A percentile compares a stretch with the other conserved stretches of the same genome.
These are phyloP conservation scores for Diutina rugosa DNA, from an alignment of 1,139 yeast genomes.

Conservation along the genomic window DNA sequence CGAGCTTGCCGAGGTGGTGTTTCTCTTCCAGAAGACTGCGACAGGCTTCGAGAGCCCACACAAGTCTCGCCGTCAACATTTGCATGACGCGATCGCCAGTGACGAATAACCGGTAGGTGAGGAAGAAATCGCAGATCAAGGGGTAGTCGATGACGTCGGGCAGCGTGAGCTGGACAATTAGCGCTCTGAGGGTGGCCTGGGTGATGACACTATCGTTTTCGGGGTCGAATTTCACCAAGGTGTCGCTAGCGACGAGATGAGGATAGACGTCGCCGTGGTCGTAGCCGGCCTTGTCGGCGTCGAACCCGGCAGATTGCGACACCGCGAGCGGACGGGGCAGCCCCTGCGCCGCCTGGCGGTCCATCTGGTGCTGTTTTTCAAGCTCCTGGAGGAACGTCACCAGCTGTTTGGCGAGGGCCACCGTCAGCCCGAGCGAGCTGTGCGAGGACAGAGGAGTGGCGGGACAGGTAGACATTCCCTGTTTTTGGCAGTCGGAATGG, in stretches of 20 bases:
- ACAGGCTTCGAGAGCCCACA: constrained; percentile 54
- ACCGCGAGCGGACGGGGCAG: background rate
- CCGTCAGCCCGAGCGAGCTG: background rate
- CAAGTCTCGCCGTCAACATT: constrained; percentile 48
- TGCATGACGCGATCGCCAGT: constrained; percentile 44
- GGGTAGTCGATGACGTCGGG: constrained; percentile 72
- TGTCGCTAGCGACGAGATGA: background rate
- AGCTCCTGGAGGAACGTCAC: background rate
- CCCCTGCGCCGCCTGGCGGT: background rate
- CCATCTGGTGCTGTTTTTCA: background rate
- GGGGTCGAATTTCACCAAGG: background rate
- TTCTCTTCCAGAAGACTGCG: constrained; percentile 20
- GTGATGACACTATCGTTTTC: background rate
- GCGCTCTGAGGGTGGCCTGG: constrained; percentile 31
- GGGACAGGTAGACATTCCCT: background rate
- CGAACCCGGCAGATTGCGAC: background rate
- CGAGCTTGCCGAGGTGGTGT: constrained; percentile 40
- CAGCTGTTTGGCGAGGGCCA: background rate
- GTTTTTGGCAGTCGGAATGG: background rate
- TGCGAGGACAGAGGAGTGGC: background rate
- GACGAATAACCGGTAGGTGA: constrained; percentile 67
- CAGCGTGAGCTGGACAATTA: constrained; percentile 65
- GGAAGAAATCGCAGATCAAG: constrained; percentile 70
- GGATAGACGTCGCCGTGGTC: background rate
- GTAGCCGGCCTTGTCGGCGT: background rate